Base-by-base conservation (phyloP, 129 eudicot species). In the Erigeron canadensis region DNA sequence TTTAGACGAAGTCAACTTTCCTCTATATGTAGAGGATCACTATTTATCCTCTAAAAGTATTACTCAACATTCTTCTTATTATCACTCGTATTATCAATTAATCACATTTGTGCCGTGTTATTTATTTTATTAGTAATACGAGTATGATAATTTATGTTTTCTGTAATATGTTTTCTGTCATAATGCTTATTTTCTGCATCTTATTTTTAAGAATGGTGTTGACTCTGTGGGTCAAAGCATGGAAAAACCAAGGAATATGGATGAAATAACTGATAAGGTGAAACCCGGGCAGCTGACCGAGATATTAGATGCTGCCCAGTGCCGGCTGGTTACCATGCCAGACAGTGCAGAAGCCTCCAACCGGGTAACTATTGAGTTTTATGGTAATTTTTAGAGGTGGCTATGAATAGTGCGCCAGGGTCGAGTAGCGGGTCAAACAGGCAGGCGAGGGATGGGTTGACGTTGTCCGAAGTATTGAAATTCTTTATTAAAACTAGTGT, bases 261-360 rank as follows among this genome's bases (percentile, higher is more conserved):
- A 88, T 70, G 93, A 88, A 55, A 75, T 63, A 34, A 74, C 77
- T 44, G 96, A 88, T 53, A 91, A 83, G 81, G 22, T 70, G 69
- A 91, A 91, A 72, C 83, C 86, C 13, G 84, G 85, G 89, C 89
- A 88, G 87, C 68, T 86, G 69, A 76, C 94, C 11, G 97, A 91
- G 78, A 88, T 91, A 72, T 58, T 80, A 61, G 96, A 91, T 42
- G 84, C 93, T 65, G 83, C 70, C 61, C 87, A 81, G 62, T 88
- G 90, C 65, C 87, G 91, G 50, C 58, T 84, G 83, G 89, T 91
- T 76, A 84, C 96, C 71, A 59, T 91, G 85, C 94, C 97, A 10
- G 94, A 88, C 57, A 86, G 82, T 63, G 43, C 87, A 69, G 97
- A 91, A 54, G 81, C 83, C 69, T 58, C 85, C 64, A 77, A 77